Base-by-base conservation (phyloP, 2,329 filamentous ascomycete species). In the Colletotrichum australisinense region DNA sequence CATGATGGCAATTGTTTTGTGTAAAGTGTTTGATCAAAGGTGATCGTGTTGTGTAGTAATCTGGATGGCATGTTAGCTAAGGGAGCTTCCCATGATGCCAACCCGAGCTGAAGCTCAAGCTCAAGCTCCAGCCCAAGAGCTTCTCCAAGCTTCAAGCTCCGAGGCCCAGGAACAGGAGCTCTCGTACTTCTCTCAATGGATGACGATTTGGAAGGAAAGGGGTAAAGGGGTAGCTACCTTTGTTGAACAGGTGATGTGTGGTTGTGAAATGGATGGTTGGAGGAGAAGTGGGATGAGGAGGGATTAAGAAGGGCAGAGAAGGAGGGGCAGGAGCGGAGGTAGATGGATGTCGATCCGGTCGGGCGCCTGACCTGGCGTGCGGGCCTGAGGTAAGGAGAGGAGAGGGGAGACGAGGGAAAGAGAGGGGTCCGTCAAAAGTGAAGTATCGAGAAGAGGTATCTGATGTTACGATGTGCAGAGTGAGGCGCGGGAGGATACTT, bases 1-100 rank as follows among this genome's bases (percentile, higher is more conserved):
- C 82, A 85, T 84, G 79, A 75, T 83, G 77, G 32, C 56, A 42
- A 32, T 30, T 57, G 57, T 59, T 71, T 16, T 60, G 55, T 71
- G 22, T 60, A 42, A 62, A 14, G 58, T 72, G 62, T 69, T 35
- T 55, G 68, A 67, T 63, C 49, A 35, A 49, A 56, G 30, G 35
- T 63, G 49, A 67, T 67, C 26, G 35, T 57, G 53, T 60, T 66
- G 49, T 71, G 55, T 30, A 11, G 42, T 55, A 42, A 11, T 59
- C 72, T 74, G 56, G 12, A 30, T 24, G 0, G 22, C 60, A 46
- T 11, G 67, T 73, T 42, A 73, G 71, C 71, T 62, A 38, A 11
- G 46, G 30, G 46, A 46, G 22, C 26, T 28, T 28, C 3, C 49
- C 2, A 24, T 46, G 19, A 14, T 22, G 5, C 9, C 16, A 3